A percentile compares a stretch with the other conserved stretches of the same genome.
These are phyloP conservation scores for Isatis lusitanica DNA, from an alignment of 441 rosid genomes.

Conservation along the genomic window DNA sequence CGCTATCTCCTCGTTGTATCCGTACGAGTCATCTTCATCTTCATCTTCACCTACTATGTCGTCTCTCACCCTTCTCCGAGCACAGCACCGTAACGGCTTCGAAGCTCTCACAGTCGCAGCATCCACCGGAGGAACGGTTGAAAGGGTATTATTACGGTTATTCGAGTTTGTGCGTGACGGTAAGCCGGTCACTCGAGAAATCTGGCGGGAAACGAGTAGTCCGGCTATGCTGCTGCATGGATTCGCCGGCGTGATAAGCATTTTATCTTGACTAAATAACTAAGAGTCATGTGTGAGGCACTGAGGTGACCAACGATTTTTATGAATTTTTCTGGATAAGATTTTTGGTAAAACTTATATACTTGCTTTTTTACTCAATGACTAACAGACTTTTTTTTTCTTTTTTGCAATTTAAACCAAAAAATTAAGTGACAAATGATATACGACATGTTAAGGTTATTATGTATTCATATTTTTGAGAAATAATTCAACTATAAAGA, in stretches of 20 bases:
- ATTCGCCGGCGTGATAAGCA: conserved; percentile 28
- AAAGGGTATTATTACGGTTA: neutral
- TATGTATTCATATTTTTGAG: too few relatives aligned
- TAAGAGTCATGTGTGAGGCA: neutral
- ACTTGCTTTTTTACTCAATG: neutral
- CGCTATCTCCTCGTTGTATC: conserved; percentile 62
- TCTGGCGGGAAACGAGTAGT: neutral
- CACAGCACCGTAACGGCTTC: conserved; percentile 28
- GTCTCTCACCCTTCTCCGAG: conserved; percentile 64
- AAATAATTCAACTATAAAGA: too few relatives aligned
- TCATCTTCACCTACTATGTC: conserved; percentile 47
- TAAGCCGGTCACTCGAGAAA: neutral
- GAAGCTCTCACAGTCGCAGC: neutral
- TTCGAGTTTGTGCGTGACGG: neutral
- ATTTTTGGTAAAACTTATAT: neutral
- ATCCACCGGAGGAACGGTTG: neutral
- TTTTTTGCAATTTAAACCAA: neutral
- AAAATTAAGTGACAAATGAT: too few relatives aligned
- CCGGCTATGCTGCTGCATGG: conserved; percentile 22
- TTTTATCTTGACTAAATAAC: neutral
- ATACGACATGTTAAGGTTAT: too few relatives aligned
- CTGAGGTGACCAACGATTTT: conserved; percentile 18
- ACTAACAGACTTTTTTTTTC: neutral
- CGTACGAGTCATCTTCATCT: conserved; percentile 39
- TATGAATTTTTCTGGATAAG: conserved; percentile 11